phyloP scores from a whole-genome alignment of 2,329 filamentous ascomycete genomes.

The Aspergillus tubingensis region DNA sequence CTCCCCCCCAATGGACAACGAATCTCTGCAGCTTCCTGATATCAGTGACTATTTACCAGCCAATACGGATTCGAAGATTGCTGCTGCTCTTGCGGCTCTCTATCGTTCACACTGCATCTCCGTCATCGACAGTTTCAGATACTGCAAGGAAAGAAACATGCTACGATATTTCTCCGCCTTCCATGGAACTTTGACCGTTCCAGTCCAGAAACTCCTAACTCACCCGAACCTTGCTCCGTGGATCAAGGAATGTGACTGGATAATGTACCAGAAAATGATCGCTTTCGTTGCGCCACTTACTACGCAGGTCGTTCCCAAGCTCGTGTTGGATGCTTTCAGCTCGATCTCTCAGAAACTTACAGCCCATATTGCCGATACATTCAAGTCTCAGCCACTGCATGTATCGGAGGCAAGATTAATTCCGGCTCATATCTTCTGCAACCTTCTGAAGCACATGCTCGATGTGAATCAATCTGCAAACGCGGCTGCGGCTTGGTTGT shows the following conservation, averaged over 20 bases:
- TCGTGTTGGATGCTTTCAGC: constrained; percentile 81
- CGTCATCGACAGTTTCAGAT: constrained; percentile 90
- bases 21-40: constrained; percentile 76
- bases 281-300: constrained; percentile 85
- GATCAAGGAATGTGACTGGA: constrained; percentile 94
- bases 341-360: constrained; percentile 83
- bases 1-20: constrained; percentile 57
- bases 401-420: constrained; percentile 84
- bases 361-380: constrained; percentile 78
- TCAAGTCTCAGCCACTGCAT: constrained; percentile 80
- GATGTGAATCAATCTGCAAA: constrained; percentile 93
- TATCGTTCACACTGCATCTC: constrained; percentile 96
- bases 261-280: constrained; percentile 97
- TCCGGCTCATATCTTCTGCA: constrained; percentile 85
- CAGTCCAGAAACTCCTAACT: constrained; percentile 87
- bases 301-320: constrained; percentile 84
- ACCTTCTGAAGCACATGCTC: constrained; percentile 80
- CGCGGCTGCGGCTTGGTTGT: constrained; percentile 88
- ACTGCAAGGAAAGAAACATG: constrained; percentile 95
- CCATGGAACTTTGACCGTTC: constrained; percentile 93
- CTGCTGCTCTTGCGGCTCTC: constrained; percentile 79
- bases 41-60: constrained; percentile 78
- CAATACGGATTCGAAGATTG: constrained; percentile 83
- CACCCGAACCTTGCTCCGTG: constrained; percentile 80
- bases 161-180: constrained; percentile 94